Evolutionary conservation across 345 rosid genomes (phyloP).

Genomic region (Excoecaria agallocha): DNA sequence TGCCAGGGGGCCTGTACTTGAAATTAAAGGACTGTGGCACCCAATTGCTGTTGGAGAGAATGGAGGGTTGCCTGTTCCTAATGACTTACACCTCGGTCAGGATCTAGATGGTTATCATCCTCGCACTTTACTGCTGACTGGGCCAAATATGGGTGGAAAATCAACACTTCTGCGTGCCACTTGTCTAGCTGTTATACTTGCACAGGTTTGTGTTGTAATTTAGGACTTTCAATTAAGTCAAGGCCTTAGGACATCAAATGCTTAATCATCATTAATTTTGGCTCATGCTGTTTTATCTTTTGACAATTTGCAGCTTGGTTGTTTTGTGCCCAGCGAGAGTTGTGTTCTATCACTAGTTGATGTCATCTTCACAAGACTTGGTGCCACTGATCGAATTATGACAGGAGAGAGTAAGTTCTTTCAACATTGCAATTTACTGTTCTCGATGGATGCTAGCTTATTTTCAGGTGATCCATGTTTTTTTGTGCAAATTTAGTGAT

Average conservation of each 20-base stretch:
- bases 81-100: conserved; percentile 70
- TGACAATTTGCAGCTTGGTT: conserved; percentile 64
- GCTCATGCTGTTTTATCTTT: background rate
- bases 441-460: background rate
- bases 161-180: conserved; percentile 92
- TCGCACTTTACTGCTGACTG: conserved; percentile 68
- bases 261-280: conserved; percentile 3
- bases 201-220: conserved; percentile 56
- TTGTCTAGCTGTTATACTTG: conserved; percentile 79
- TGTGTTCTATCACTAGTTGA: conserved; percentile 73
- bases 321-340: conserved; percentile 72
- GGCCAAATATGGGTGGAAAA: conserved; percentile 99
- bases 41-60: conserved; percentile 74
- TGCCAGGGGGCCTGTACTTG: conserved; percentile 55
- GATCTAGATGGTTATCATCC: conserved; percentile 46
- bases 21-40: conserved; percentile 84
- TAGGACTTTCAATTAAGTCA: background rate
- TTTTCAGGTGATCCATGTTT: background rate
- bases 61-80: conserved; percentile 76
- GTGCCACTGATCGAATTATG: conserved; percentile 91
- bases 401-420: conserved; percentile 79
- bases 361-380: conserved; percentile 86
- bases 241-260: conserved; percentile 3
- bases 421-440: background rate
- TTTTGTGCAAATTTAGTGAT: background rate